Base-by-base conservation (phyloP, 1,284 basidiomycete species). In the Macrocystidia cucumis region DNA sequence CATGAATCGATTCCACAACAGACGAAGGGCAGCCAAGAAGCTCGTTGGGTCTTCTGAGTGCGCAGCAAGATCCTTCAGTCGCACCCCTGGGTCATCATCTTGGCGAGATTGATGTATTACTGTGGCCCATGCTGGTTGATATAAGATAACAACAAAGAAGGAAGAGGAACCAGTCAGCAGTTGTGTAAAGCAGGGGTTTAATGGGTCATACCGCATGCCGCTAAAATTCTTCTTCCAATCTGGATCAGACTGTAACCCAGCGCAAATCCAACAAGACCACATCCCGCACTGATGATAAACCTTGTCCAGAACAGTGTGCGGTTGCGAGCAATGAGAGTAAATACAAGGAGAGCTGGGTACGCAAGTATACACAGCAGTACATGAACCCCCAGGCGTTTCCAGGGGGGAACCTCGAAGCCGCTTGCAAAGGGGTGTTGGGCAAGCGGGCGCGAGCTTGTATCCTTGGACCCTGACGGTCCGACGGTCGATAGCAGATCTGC, bases 111-210 rank as follows among this genome's bases (percentile, higher is more conserved):
- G 60, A 34, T 68, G 62, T 12, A 67, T 63, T 6, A 67, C 43
- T 2, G 60, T 67, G 2, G 63, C 63, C 62, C 65, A 67, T 3
- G 59, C 64, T 65, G 26, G 19, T 23, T 27, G 25, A n/a, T 26
- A 11, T 28, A 21, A 39, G 28, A 40, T 29, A 26, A 24, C 14
- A 30, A 13, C 31, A 32, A 3, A 35, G 29, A 22, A 13, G 16
- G 29, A 34, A 23, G 16, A 12, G 9, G 17, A 4, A 23, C 20
- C 11, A 30, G 13, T 11, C 13, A 20, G 34, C 19, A 19, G 12
- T 1, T n/a, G n/a, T n/a, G n/a, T n/a, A n/a, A n/a, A n/a, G n/a
- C n/a, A n/a, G n/a, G n/a, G n/a, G n/a, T n/a, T n/a, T n/a, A 34
- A 32, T 25, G 32, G 28, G 22, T 57, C 61, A 39, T 35, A 67